Percentiles rank a stretch among this genome's conserved stretches.
phyloP scores from a whole-genome alignment of 2,329 filamentous ascomycete genomes.

The Colletotrichum sp. region DNA sequence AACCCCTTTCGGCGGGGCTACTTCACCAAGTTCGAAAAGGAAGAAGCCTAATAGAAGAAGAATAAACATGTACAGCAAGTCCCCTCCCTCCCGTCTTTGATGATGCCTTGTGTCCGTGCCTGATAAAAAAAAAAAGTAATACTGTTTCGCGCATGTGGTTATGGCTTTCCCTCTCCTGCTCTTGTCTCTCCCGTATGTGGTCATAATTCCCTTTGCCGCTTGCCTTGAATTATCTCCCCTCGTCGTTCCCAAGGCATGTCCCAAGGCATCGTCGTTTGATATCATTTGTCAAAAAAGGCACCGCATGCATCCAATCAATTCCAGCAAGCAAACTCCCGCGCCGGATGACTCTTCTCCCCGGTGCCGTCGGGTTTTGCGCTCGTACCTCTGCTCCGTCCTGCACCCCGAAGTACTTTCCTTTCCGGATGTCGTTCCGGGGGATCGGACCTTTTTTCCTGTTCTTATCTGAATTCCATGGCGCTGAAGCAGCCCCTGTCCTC shows the following conservation, averaged over 20 bases:
- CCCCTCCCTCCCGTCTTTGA: background rate
- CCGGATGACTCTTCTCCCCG: background rate
- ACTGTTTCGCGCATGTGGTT: background rate
- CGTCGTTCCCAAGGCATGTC: conserved; percentile 6
- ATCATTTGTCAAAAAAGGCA: conserved; percentile 9
- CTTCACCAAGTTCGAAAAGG: conserved; percentile 58
- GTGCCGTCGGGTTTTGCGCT: background rate
- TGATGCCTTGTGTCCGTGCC: conserved; percentile 18
- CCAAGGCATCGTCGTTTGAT: conserved; percentile 15
- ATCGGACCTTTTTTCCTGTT: conserved; percentile 19
- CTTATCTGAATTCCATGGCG: conserved; percentile 78
- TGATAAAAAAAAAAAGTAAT: background rate
- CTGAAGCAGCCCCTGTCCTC: conserved; percentile 82
- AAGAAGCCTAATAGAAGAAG: conserved; percentile 21
- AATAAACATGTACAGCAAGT: conserved; percentile 10
- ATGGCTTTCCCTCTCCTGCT: background rate
- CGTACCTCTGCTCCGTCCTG: background rate
- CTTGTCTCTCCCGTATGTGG: background rate
- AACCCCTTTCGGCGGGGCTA: conserved; percentile 66
- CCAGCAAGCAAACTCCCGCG: background rate
- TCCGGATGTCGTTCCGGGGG: background rate
- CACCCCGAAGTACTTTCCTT: background rate
- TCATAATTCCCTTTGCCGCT: background rate
- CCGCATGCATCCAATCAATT: background rate
- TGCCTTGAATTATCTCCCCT: background rate